Conservation (phyloP, 202 grass and related monocot species). For the Carex sylvatica region DNA sequence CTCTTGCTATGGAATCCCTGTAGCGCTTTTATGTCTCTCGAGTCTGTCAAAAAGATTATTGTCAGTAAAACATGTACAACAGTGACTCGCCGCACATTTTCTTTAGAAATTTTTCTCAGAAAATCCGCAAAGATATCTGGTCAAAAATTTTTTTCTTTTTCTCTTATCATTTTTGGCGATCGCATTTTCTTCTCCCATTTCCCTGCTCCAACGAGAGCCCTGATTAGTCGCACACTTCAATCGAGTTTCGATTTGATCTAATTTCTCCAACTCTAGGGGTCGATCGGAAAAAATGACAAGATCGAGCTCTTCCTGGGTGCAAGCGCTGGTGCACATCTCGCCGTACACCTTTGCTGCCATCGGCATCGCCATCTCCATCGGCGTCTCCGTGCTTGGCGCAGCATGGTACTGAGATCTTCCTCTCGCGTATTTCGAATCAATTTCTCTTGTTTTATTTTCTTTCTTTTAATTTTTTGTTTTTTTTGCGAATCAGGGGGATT, state of each 20-base stretch:
- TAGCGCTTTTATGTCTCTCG: not conserved
- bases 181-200: not conserved
- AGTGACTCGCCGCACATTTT: not conserved
- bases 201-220: constrained; percentile 15
- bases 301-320: constrained; percentile 74
- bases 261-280: not conserved
- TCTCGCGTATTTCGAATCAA: constrained; percentile 17
- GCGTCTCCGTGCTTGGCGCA: constrained; percentile 89
- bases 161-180: constrained; percentile 1
- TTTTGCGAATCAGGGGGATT: constrained; percentile 66
- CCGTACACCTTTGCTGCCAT: constrained; percentile 94
- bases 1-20: not conserved
- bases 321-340: constrained; percentile 79
- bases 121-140: not conserved
- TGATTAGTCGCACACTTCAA: constrained; percentile 29
- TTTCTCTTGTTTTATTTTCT: not conserved
- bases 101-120: not conserved
- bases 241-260: constrained; percentile 14
- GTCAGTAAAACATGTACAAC: not conserved
- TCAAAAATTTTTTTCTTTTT: not conserved
- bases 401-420: constrained; percentile 45
- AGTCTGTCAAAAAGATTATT: not conserved
- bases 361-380: constrained; percentile 95
- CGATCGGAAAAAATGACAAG: constrained; percentile 41
- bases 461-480: constrained; percentile 21